phyloP scores from a whole-genome alignment of 2,329 filamentous ascomycete species.

The Dendrostoma leiphaemia region DNA sequence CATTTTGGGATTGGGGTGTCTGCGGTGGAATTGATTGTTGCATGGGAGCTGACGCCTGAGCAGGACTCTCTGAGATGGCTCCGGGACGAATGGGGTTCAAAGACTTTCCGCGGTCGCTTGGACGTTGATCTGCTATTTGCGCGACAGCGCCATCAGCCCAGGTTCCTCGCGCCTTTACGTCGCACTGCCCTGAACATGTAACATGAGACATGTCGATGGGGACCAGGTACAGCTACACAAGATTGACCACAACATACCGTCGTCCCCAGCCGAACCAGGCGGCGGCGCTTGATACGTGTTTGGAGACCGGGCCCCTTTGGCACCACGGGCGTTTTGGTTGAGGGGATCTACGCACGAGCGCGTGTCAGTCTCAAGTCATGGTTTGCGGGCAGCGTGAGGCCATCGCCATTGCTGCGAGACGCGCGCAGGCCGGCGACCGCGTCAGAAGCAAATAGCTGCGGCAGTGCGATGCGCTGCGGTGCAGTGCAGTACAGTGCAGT shows the following conservation, averaged over 20 bases:
- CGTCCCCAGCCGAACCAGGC: constrained; percentile 61
- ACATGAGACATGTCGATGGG: constrained; percentile 28
- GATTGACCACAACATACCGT: constrained; percentile 63
- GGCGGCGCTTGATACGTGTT: constrained; percentile 56
- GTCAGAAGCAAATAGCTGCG: neutral
- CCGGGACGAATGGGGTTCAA: constrained; percentile 57
- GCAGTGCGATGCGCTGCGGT: constrained; percentile 3
- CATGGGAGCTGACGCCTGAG: constrained; percentile 46
- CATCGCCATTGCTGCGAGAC: constrained; percentile 1
- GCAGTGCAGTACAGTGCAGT: constrained; percentile 3
- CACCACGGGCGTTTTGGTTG: constrained; percentile 60
- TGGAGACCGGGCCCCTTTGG: constrained; percentile 79
- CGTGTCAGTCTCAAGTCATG: constrained; percentile 27
- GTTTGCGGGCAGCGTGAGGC: constrained; percentile 15
- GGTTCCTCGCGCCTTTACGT: constrained; percentile 27
- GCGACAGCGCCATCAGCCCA: constrained; percentile 30
- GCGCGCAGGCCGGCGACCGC: neutral
- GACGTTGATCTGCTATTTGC: constrained; percentile 45
- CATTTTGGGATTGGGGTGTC: constrained; percentile 22
- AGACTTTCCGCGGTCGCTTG: constrained; percentile 59
- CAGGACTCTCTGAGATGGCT: constrained; percentile 55
- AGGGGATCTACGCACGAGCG: constrained; percentile 43
- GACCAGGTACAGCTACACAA: constrained; percentile 34
- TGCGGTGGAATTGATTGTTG: constrained; percentile 34
- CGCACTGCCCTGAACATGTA: constrained; percentile 31